Base-by-base conservation (phyloP, 768 basidiomycete genomes). In the Termitomyces heimii region DNA sequence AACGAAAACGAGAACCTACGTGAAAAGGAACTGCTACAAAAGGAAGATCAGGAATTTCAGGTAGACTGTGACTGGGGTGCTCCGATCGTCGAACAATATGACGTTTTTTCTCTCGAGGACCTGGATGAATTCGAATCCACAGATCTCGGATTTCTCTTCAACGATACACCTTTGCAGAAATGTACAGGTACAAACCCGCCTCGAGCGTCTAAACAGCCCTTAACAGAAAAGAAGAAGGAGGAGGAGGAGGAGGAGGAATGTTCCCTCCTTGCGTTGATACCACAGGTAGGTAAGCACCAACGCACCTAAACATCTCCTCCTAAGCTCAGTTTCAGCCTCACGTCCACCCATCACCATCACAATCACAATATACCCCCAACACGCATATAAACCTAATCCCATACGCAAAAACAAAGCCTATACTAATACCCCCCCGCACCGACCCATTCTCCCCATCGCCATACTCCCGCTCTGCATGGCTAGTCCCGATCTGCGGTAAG, bases 401-500 rank as follows among this genome's bases (percentile, higher is more conserved):
- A 16, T 82, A 75, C 60, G 64, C 58, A 9, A 77, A 73, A 63
- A 58, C 65, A 1, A 63, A 51, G 45, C 76, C 77, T 0, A 66
- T 66, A 7, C 72, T 75, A 29, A 68, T 82, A 45, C 52, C 73
- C 24, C 73, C 75, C 26, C 70, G 72, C 60, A 64, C 70, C 62
- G 48, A 34, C 10, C 31, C 29, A 18, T 53, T 58, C 40, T 48
- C 62, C 8, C 61, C 68, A 20, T 54, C 60, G 28, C 65, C 64
- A 28, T 76, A 74, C 61, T 62, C 73, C 49, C 78, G 82, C 49
- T 70, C 69, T 48, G 77, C 80, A 8, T 86, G 84, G 84, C 63
- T 85, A 16, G 73, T 86, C 37, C 84, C 84, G 40, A 66, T 85
- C 5, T 77, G 83, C 13, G 84, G 84, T 16, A 65, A 58, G 28